Conservation (phyloP, 352 stramenopile genomes). For the Aphanomyces cochlioides region DNA sequence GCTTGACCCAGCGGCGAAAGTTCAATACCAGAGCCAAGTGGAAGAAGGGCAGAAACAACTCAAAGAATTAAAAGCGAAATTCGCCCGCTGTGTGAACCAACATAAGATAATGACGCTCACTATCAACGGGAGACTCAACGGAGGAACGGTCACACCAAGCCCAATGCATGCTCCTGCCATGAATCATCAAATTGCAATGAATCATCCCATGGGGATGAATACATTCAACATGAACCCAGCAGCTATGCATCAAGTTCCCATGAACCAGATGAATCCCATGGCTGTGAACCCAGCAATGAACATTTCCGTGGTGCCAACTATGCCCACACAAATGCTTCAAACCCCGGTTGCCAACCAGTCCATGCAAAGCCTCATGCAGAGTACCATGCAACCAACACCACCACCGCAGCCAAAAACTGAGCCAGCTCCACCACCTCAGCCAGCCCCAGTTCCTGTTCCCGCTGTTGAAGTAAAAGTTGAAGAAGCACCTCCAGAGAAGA, state of each 20-base stretch:
- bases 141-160: background rate
- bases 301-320: background rate
- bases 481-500: background rate
- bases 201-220: background rate
- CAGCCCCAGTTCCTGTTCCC: background rate
- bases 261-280: background rate
- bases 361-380: slow-evolving; percentile 2
- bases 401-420: background rate
- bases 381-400: background rate
- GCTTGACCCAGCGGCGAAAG: slow-evolving; percentile 56
- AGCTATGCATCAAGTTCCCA: slow-evolving; percentile 28
- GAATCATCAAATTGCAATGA: background rate
- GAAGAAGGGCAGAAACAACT: slow-evolving; percentile 64
- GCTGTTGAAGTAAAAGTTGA: background rate
- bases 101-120: slow-evolving; percentile 71
- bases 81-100: slow-evolving; percentile 74
- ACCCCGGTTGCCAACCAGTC: background rate
- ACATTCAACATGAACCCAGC: background rate
- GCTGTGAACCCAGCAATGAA: slow-evolving; percentile 3
- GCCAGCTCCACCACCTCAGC: background rate
- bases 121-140: slow-evolving; percentile 53
- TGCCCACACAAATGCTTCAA: background rate
- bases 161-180: background rate
- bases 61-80: slow-evolving; percentile 75
- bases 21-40: slow-evolving; percentile 63